A percentile compares a stretch with the other conserved stretches of the same genome.
phyloP scores from a whole-genome alignment of 352 stramenopile species.

The Elongisporangium prolatum region DNA sequence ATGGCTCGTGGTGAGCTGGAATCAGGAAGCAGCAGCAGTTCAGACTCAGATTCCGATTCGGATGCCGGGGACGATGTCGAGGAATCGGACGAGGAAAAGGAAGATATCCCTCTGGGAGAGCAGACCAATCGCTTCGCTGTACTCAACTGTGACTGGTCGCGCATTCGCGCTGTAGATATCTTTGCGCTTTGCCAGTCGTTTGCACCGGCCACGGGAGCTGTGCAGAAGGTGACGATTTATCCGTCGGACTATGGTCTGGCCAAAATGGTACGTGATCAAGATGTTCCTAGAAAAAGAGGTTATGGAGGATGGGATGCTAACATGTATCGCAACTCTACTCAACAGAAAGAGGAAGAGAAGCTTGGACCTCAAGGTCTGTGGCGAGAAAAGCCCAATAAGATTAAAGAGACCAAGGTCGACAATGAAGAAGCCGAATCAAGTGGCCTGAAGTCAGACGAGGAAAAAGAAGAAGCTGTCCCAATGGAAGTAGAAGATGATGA shows the following conservation, averaged over 20 bases:
- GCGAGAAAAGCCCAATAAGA: slow-evolving; percentile 37
- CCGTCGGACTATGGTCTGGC: slow-evolving; percentile 94
- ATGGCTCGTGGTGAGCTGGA: slow-evolving; percentile 80
- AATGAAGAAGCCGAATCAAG: slow-evolving; percentile 9
- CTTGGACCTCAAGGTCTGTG: slow-evolving; percentile 62
- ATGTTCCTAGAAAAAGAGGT: not conserved
- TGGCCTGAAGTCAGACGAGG: slow-evolving; percentile 8
- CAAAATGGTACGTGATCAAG: slow-evolving; percentile 72
- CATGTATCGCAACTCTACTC: slow-evolving; percentile 3
- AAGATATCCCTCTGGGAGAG: slow-evolving; percentile 80
- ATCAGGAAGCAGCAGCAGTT: slow-evolving; percentile 35
- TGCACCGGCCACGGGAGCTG: slow-evolving; percentile 80
- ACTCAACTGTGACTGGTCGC: slow-evolving; percentile 96
- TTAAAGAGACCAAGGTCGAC: slow-evolving; percentile 17
- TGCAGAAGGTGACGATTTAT: slow-evolving; percentile 94
- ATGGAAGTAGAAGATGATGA: slow-evolving; percentile 15
- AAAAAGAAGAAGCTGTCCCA: slow-evolving; percentile 14
- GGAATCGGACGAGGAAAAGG: slow-evolving; percentile 36
- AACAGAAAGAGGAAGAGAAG: slow-evolving; percentile 76
- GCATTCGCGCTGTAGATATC: slow-evolving; percentile 94
- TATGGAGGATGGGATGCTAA: not conserved
- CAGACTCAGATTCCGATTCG: slow-evolving; percentile 39
- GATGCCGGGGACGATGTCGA: slow-evolving; percentile 43
- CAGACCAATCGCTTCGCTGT: slow-evolving; percentile 90
- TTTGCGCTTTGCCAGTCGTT: slow-evolving; percentile 95